A percentile compares a stretch with the other conserved stretches of the same genome.
Evolutionary conservation across 2,329 filamentous ascomycete genomes (phyloP).

Genomic region (Delphinella strobiligena): DNA sequence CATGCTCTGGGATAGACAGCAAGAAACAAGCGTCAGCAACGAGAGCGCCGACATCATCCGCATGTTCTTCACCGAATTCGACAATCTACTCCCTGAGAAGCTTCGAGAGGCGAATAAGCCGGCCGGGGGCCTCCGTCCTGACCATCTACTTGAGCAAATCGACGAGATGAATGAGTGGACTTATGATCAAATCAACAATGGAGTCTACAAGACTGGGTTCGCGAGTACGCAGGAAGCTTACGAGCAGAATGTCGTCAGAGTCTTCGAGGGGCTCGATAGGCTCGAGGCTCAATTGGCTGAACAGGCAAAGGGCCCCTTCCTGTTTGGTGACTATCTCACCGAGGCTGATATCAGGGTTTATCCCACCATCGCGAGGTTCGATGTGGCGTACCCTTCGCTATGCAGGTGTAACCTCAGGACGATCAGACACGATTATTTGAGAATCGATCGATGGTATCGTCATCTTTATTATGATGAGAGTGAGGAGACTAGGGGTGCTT

Average conservation of each 20-base stretch:
- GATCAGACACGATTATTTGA: constrained; percentile 48
- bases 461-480: constrained; percentile 35
- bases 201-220: constrained; percentile 55
- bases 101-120: constrained; percentile 43
- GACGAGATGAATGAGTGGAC: constrained; percentile 72
- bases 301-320: constrained; percentile 46
- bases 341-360: constrained; percentile 69
- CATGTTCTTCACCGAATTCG: constrained; percentile 76
- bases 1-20: constrained; percentile 69
- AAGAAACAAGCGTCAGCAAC: constrained; percentile 71
- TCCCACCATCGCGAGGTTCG: constrained; percentile 59
- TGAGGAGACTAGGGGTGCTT: constrained; percentile 29
- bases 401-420: constrained; percentile 62
- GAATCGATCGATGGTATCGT: constrained; percentile 34
- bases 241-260: constrained; percentile 54
- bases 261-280: constrained; percentile 68
- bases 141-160: constrained; percentile 52
- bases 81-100: constrained; percentile 39
- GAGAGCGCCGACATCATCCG: constrained; percentile 87
- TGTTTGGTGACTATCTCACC: constrained; percentile 63
- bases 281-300: constrained; percentile 57
- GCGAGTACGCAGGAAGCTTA: constrained; percentile 76
- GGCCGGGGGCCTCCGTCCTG: constrained; percentile 55
- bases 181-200: constrained; percentile 50
- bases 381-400: constrained; percentile 72